Evolutionary conservation across 139 green algal species (phyloP).

Genomic region (Marvania coccoides): DNA sequence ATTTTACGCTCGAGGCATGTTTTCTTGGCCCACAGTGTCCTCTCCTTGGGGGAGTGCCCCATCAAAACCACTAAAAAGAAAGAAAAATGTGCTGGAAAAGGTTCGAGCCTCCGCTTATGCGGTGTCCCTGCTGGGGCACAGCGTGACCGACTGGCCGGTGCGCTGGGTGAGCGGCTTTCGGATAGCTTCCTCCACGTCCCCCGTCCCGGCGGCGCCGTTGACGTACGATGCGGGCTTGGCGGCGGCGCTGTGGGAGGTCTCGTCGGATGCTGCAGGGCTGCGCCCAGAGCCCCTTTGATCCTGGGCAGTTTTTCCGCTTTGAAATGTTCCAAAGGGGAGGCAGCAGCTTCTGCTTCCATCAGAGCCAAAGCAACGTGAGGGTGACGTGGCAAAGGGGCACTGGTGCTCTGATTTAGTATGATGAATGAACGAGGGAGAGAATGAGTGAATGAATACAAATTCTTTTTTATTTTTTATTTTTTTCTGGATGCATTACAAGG

Average conservation of each 20-base stretch:
- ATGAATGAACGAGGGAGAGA: too few relatives aligned
- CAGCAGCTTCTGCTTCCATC: too few relatives aligned
- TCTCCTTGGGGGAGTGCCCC: neutral
- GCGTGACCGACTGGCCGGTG: constrained; percentile 53
- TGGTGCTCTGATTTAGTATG: too few relatives aligned
- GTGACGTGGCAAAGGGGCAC: too few relatives aligned
- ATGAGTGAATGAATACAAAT: too few relatives aligned
- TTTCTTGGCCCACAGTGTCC: constrained; percentile 39
- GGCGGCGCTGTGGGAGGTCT: constrained; percentile 50
- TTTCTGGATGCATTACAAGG: neutral
- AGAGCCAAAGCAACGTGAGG: too few relatives aligned
- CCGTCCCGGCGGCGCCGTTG: constrained; percentile 34
- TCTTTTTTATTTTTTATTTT: neutral
- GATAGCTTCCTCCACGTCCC: constrained; percentile 22
- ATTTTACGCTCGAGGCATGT: constrained; percentile 71
- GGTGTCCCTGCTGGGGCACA: constrained; percentile 15
- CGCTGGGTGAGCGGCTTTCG: constrained; percentile 21
- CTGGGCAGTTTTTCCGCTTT: neutral
- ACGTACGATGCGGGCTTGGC: constrained; percentile 49
- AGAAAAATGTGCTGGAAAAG: constrained; percentile 1
- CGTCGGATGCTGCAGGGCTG: constrained; percentile 35
- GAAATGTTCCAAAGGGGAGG: neutral
- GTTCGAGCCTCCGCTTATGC: constrained; percentile 27
- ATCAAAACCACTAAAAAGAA: neutral
- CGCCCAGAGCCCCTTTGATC: constrained; percentile 15